phyloP scores from a whole-genome alignment of 768 basidiomycete species.

The Rhizopogon roseolus region DNA sequence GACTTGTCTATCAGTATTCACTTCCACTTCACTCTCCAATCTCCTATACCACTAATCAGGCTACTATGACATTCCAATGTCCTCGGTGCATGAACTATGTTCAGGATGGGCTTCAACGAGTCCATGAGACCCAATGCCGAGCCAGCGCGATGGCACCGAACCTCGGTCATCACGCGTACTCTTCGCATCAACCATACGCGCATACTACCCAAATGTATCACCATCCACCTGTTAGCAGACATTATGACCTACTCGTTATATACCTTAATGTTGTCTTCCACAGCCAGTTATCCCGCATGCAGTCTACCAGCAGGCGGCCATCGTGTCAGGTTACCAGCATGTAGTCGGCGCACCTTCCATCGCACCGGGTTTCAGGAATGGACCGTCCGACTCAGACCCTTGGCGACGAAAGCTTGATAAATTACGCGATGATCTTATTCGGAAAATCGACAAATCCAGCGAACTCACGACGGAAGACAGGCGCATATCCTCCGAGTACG shows the following conservation, averaged over 20 bases:
- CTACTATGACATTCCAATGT: neutral
- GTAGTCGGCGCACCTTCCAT: neutral
- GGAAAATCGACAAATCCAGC: neutral
- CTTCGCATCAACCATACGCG: neutral
- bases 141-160: neutral
- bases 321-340: too few species aligned
- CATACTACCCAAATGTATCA: neutral
- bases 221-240: neutral
- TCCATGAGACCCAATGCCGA: neutral
- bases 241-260: neutral
- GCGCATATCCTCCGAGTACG: constrained; percentile 4
- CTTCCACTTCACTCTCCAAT: neutral
- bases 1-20: neutral
- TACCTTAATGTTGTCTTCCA: neutral
- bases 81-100: neutral
- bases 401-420: neutral
- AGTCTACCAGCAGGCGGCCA: neutral
- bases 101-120: neutral
- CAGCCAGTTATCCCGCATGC: neutral
- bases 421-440: neutral
- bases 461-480: neutral
- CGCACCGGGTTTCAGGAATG: neutral
- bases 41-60: neutral
- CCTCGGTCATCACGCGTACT: neutral
- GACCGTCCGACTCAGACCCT: neutral